Evolutionary conservation across 805 yeast genomes (phyloP).

Genomic region (Nakazawaea wyomingensis): DNA sequence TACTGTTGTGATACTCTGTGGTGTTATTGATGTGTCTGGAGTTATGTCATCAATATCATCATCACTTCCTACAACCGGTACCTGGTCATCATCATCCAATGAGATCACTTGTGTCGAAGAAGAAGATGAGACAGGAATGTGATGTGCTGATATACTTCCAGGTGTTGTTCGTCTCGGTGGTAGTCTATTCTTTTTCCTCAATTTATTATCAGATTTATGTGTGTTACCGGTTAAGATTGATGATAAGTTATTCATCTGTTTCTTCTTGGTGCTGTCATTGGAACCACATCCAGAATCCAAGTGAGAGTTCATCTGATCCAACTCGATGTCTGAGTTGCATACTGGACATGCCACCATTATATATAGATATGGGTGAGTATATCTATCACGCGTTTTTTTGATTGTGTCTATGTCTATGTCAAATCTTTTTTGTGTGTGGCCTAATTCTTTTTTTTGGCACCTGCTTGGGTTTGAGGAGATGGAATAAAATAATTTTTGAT

Average conservation of each 20-base stretch:
- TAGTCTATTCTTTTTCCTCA: not conserved
- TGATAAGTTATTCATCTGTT: constrained; percentile 3
- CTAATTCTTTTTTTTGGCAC: no score
- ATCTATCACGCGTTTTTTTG: no score
- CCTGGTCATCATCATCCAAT: constrained; percentile 4
- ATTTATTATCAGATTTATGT: not conserved
- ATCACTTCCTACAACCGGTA: no score
- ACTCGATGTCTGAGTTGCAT: constrained; percentile 23
- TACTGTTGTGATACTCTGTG: no score
- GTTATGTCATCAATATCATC: constrained; percentile 5
- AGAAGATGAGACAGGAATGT: no score
- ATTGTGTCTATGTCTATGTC: no score
- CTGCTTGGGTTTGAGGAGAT: no score
- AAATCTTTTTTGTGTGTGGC: no score
- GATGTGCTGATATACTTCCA: no score
- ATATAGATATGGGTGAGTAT: not conserved
- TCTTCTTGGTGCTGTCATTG: not conserved
- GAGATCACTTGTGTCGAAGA: constrained; percentile 6
- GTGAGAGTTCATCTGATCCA: constrained; percentile 28
- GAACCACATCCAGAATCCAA: constrained; percentile 25
- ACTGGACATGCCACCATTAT: constrained; percentile 31
- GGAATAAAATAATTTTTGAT: no score
- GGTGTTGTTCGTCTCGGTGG: no score
- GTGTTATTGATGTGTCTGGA: constrained; percentile 2
- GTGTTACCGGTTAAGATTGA: constrained; percentile 10